Evolutionary conservation across 2,329 filamentous ascomycete species (phyloP).

Genomic region (Cladosporium sp.): DNA sequence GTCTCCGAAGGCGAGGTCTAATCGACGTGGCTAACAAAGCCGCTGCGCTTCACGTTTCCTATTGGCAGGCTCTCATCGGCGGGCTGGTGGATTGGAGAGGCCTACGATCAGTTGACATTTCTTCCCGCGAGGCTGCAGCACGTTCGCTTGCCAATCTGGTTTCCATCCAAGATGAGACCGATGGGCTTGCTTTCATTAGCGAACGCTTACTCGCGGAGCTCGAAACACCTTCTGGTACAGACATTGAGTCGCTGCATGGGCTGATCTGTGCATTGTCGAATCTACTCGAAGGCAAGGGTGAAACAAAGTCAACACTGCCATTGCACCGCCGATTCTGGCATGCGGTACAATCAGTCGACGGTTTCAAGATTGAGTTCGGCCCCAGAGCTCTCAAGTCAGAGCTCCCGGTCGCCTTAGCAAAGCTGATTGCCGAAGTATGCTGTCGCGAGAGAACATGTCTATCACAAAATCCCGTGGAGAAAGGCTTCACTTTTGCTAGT

Average conservation of each 20-base stretch:
- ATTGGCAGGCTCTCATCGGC: slow-evolving; percentile 63
- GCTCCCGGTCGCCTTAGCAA: slow-evolving; percentile 21
- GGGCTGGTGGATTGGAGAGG: slow-evolving; percentile 80
- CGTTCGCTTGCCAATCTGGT: slow-evolving; percentile 57
- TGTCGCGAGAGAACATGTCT: slow-evolving; percentile 3
- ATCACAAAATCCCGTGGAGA: background rate
- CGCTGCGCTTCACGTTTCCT: slow-evolving; percentile 55
- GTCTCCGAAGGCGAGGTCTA: slow-evolving; percentile 76
- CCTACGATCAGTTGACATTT: slow-evolving; percentile 69
- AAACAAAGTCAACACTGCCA: background rate
- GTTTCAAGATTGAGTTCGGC: slow-evolving; percentile 17
- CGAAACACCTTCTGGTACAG: slow-evolving; percentile 9
- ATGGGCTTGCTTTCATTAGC: slow-evolving; percentile 30
- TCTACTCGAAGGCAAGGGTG: background rate
- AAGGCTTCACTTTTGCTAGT: slow-evolving; percentile 5
- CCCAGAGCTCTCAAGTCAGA: slow-evolving; percentile 25
- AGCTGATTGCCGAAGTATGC: slow-evolving; percentile 20
- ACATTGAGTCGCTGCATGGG: slow-evolving; percentile 19
- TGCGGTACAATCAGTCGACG: background rate
- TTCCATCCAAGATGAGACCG: slow-evolving; percentile 23
- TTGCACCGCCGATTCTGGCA: slow-evolving; percentile 7
- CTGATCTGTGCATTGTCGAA: slow-evolving; percentile 12
- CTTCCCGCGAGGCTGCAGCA: slow-evolving; percentile 67
- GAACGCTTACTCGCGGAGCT: slow-evolving; percentile 17
- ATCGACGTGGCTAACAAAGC: slow-evolving; percentile 66